These are phyloP conservation scores for Kluyveromyces aestuarii DNA, from an alignment of 805 yeast genomes.

Conservation along the genomic window DNA sequence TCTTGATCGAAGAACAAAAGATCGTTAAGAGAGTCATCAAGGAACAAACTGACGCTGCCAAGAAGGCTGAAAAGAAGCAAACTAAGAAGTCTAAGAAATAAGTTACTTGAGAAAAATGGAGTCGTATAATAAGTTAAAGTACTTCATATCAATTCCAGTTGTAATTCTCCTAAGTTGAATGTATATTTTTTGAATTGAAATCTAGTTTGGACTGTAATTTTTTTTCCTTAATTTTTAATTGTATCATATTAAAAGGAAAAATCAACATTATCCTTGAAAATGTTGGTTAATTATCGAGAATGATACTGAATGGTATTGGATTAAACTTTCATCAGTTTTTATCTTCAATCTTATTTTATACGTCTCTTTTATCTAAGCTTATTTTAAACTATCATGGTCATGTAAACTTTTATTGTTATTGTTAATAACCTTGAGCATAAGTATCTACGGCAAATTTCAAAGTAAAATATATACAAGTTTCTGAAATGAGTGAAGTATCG, in stretches of 20 bases:
- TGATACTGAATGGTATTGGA: background rate
- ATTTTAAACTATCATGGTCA: conserved; percentile 4
- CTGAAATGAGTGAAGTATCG: background rate
- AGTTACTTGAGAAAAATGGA: background rate
- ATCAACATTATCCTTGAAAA: background rate
- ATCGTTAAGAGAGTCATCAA: conserved; percentile 98
- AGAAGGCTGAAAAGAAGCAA: conserved; percentile 44
- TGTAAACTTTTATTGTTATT: conserved; percentile 3
- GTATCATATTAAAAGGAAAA: background rate
- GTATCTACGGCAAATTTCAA: background rate
- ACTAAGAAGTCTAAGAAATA: conserved; percentile 25
- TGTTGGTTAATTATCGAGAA: background rate
- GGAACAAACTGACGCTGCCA: conserved; percentile 88
- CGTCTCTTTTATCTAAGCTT: conserved; percentile 1
- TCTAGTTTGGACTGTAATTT: background rate
- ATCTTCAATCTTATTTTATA: background rate
- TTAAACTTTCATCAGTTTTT: background rate
- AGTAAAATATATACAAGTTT: background rate
- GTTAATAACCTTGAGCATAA: background rate
- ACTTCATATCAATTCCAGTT: background rate
- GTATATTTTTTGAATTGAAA: background rate
- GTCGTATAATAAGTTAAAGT: background rate
- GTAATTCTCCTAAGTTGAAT: background rate
- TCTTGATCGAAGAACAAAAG: conserved; percentile 99
- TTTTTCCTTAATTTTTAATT: background rate